These are phyloP conservation scores for Barnettozyma salicaria DNA, from an alignment of 805 yeast species.

Conservation along the genomic window DNA sequence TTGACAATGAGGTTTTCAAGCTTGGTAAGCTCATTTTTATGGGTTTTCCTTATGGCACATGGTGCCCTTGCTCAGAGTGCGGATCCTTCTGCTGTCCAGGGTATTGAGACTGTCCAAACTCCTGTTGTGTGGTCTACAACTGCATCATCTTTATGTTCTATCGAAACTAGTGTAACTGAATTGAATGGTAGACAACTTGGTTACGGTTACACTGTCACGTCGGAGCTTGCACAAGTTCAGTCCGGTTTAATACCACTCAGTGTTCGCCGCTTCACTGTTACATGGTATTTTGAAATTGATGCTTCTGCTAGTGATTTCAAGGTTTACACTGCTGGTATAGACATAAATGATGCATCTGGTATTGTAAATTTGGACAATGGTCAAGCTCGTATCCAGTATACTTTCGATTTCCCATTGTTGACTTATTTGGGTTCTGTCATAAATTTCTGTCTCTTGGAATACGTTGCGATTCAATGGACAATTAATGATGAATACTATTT, in stretches of 20 bases:
- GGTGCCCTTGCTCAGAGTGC: constrained; percentile 3
- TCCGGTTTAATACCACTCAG: not conserved
- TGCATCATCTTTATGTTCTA: not conserved
- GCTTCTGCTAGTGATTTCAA: constrained; percentile 14
- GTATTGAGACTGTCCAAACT: constrained; percentile 1
- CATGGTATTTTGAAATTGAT: constrained; percentile 17
- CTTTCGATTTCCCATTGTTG: constrained; percentile 3
- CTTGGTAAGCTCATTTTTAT: constrained; percentile 2
- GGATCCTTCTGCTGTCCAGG: not conserved
- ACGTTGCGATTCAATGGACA: constrained; percentile 2
- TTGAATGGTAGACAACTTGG: not conserved
- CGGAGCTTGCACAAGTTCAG: not conserved
- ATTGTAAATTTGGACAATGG: constrained; percentile 17
- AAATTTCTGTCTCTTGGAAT: constrained; percentile 3
- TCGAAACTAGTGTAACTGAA: not conserved
- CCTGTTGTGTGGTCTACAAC: not conserved
- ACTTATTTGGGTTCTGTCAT: not conserved
- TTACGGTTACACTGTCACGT: not conserved
- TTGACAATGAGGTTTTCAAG: constrained; percentile 2
- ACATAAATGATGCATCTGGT: constrained; percentile 6
- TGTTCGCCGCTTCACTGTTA: constrained; percentile 9
- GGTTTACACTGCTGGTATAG: constrained; percentile 1
- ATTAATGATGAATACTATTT: constrained; percentile 7
- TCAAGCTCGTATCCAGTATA: constrained; percentile 11
- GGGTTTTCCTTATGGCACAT: constrained; percentile 1